Base-by-base conservation (phyloP, 768 basidiomycete genomes). In the Tylopilus vinaceipallidus region DNA sequence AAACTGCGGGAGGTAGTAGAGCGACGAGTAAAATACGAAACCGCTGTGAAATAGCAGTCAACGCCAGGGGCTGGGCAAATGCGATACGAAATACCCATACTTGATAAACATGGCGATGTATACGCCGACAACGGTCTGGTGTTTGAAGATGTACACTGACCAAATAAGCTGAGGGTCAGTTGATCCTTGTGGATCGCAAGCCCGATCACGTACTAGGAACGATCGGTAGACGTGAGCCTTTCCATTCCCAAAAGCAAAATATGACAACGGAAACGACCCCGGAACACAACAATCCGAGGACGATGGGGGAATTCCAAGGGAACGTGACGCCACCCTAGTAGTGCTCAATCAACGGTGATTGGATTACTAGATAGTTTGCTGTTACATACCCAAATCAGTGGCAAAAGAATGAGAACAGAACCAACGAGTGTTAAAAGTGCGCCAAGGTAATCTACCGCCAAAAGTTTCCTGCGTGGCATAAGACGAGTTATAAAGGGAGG, bases 221-320 rank as follows among this genome's bases (percentile, higher is more conserved):
- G 46, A 89, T 85, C 0, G 88, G 89, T 6, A 90, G 73, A 42
- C 67, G 69, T 2, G 86, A 84, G 1, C 82, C 73, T 63, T 81
- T 84, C 78, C 83, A 83, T 66, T 91, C 88, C 76, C 84, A 88
- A 32, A 81, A 46, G 41, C 86, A 77, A 64, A 90, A 91, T 4
- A 86, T 38, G 0, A 56, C 67, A 7, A 81, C 67, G 12, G 83
- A 75, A 0, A 79, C 43, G 19, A 83, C 47, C 0, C 86, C 83
- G 1, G 81, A 75, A 42, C 79, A 65, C 7, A 88, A 64, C 1
- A 82, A 78, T 0, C 73, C 82, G 29, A 88, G 63, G 45, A 92
- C 83, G 2, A 80, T 71, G 0, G 84, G 77, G 0, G 85, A 88
- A 7, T 63, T 70, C 89, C 88, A 90, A 1, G 86, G 76, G 56